A percentile compares a stretch with the other conserved stretches of the same genome.
These are phyloP conservation scores for Wickerhamiella vanderwaltii DNA, from an alignment of 805 yeast genomes.

Conservation along the genomic window DNA sequence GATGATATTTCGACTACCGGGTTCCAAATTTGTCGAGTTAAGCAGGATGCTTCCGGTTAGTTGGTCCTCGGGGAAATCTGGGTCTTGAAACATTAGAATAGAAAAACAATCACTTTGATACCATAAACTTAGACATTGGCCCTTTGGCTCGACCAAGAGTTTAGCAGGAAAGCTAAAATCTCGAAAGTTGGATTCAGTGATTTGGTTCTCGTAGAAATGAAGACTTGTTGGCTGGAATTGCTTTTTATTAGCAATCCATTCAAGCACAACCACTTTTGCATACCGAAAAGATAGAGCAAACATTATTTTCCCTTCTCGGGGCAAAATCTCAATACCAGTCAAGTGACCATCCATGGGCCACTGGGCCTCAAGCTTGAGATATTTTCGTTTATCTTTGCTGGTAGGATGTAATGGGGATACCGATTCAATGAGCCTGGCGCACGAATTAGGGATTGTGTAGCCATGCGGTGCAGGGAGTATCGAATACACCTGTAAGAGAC, in stretches of 20 bases:
- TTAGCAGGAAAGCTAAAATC: conserved; percentile 30
- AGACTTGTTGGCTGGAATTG: conserved; percentile 60
- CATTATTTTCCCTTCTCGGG: conserved; percentile 37
- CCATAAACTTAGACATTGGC: conserved; percentile 35
- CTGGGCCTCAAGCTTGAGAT: conserved; percentile 43
- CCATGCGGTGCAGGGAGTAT: not conserved
- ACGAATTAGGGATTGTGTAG: not conserved
- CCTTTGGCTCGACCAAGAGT: conserved; percentile 53
- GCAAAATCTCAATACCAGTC: conserved; percentile 35
- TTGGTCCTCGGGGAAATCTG: conserved; percentile 24
- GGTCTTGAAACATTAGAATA: conserved; percentile 31
- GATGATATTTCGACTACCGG: conserved; percentile 46
- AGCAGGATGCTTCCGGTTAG: conserved; percentile 44
- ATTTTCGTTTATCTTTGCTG: conserved; percentile 13
- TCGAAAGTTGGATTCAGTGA: conserved; percentile 29
- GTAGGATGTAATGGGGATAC: conserved; percentile 24
- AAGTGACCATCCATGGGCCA: conserved; percentile 61
- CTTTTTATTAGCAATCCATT: conserved; percentile 49
- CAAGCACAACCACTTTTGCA: conserved; percentile 67
- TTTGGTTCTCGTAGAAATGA: conserved; percentile 71
- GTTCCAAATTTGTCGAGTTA: conserved; percentile 43
- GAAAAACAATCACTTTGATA: conserved; percentile 54
- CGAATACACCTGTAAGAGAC: conserved; percentile 51
- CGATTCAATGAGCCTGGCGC: not conserved
- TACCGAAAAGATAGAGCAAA: conserved; percentile 52